Evolutionary conservation across 257 asterid genomes (phyloP).

Genomic region (Nicotiana attenuata): DNA sequence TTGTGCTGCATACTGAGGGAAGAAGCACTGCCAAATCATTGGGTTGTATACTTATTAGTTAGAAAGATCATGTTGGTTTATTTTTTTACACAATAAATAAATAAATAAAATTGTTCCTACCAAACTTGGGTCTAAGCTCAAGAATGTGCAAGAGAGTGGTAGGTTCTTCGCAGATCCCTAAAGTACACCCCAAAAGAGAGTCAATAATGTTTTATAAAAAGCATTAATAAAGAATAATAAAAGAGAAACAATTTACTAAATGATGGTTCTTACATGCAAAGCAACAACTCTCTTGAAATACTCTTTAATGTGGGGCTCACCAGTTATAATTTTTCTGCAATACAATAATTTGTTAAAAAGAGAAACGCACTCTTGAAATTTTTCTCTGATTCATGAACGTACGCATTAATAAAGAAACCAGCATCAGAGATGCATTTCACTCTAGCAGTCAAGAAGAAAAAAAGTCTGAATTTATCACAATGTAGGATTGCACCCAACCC

Average conservation of each 20-base stretch:
- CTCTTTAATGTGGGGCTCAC: not conserved
- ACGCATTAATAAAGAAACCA: conserved; percentile 36
- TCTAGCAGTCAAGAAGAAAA: not conserved
- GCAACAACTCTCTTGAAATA: not conserved
- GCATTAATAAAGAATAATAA: not conserved
- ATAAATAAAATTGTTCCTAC: conserved; percentile 8
- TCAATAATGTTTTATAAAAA: not conserved
- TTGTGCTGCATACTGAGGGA: conserved; percentile 28
- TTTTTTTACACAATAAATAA: not conserved
- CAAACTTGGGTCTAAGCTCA: conserved; percentile 18
- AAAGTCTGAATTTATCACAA: conserved; percentile 32
- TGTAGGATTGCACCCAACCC: conserved; percentile 28
- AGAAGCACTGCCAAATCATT: conserved; percentile 24
- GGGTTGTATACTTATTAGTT: too few relatives aligned
- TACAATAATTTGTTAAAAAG: not conserved
- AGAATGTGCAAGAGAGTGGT: conserved; percentile 25
- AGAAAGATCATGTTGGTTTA: too few relatives aligned
- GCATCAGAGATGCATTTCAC: conserved; percentile 40
- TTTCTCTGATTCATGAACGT: not conserved
- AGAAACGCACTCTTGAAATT: not conserved
- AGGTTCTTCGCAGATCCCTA: conserved; percentile 17
- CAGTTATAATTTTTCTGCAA: conserved; percentile 22
- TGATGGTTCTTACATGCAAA: conserved; percentile 18
- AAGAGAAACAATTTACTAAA: too few relatives aligned
- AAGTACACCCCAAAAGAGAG: not conserved